Evolutionary conservation across 208 protist species (phyloP).

Genomic region (Leishmania amazonensis): DNA sequence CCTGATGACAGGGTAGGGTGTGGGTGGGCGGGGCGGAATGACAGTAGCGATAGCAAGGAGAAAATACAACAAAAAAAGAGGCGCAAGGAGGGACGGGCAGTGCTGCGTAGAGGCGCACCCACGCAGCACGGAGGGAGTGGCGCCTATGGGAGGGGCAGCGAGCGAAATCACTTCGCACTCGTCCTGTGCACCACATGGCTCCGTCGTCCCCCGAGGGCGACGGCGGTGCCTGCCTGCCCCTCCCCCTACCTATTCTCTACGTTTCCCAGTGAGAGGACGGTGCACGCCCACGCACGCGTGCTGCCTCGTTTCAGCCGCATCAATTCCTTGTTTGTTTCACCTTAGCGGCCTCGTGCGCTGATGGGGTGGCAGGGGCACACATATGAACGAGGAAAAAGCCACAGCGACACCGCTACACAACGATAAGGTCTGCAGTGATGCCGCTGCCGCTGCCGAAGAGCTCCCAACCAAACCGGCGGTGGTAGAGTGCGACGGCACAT

Average conservation of each 20-base stretch:
- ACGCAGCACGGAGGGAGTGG: not conserved
- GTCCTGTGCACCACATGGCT: not conserved
- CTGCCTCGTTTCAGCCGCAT: not conserved
- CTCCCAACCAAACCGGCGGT: slow-evolving; percentile 27
- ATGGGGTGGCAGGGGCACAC: not conserved
- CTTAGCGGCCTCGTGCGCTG: not conserved
- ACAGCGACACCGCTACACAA: slow-evolving; percentile 4
- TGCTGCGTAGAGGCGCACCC: not conserved
- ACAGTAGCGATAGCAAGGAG: no score
- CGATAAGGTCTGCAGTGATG: slow-evolving; percentile 31
- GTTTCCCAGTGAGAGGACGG: not conserved
- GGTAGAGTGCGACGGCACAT: slow-evolving; percentile 7
- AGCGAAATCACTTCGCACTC: not conserved
- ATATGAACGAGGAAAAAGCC: not conserved
- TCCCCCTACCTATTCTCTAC: not conserved
- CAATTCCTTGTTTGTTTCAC: not conserved
- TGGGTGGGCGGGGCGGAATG: not conserved
- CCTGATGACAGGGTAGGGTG: not conserved
- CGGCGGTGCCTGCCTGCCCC: not conserved
- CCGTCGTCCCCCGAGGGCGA: not conserved
- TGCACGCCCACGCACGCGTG: not conserved
- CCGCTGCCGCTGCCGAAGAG: slow-evolving; percentile 27
- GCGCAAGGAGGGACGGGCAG: not conserved
- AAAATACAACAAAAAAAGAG: not conserved
- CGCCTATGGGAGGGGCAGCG: no score